Evolutionary conservation across 1,284 basidiomycete species (phyloP).

Genomic region (Phellopilus nigrolimitatus): DNA sequence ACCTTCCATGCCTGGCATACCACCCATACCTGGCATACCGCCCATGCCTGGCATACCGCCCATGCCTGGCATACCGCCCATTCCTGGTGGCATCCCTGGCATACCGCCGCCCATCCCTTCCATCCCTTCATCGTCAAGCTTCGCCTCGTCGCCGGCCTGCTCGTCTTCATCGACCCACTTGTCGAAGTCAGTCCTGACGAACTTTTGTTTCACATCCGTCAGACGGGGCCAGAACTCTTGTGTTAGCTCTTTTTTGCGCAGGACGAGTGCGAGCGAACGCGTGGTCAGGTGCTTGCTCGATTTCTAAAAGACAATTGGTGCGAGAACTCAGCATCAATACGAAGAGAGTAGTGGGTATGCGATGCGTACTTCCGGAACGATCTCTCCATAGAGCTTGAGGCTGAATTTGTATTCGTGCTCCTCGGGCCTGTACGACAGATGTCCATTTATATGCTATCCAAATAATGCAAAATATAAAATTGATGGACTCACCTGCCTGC

Average conservation of each 20-base stretch:
- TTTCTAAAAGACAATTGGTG: slow-evolving; percentile 42
- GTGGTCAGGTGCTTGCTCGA: slow-evolving; percentile 60
- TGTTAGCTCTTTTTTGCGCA: slow-evolving; percentile 77
- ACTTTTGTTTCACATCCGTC: slow-evolving; percentile 79
- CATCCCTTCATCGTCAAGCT: slow-evolving; percentile 39
- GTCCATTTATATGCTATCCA: slow-evolving; percentile 10
- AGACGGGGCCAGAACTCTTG: slow-evolving; percentile 87
- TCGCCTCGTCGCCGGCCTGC: slow-evolving; percentile 59
- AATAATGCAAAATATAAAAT: not conserved
- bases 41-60: slow-evolving; percentile 32
- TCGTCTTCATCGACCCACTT: slow-evolving; percentile 97
- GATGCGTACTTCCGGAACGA: slow-evolving; percentile 62
- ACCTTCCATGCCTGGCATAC: slow-evolving; percentile 32
- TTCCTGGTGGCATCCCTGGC: too few species aligned
- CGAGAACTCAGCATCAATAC: slow-evolving; percentile 1
- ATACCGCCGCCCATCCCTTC: slow-evolving; percentile 37
- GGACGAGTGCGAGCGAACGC: slow-evolving; percentile 59
- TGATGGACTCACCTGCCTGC: slow-evolving; percentile 57
- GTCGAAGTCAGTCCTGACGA: slow-evolving; percentile 86
- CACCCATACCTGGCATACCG: slow-evolving; percentile 40
- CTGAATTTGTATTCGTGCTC: slow-evolving; percentile 68
- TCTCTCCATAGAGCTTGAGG: slow-evolving; percentile 68
- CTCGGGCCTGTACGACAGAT: slow-evolving; percentile 25
- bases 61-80: slow-evolving; percentile 41
- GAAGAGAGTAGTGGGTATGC: not conserved